Conservation (phyloP, 192 early-diverging fungal genomes). For the Podila epigama region DNA sequence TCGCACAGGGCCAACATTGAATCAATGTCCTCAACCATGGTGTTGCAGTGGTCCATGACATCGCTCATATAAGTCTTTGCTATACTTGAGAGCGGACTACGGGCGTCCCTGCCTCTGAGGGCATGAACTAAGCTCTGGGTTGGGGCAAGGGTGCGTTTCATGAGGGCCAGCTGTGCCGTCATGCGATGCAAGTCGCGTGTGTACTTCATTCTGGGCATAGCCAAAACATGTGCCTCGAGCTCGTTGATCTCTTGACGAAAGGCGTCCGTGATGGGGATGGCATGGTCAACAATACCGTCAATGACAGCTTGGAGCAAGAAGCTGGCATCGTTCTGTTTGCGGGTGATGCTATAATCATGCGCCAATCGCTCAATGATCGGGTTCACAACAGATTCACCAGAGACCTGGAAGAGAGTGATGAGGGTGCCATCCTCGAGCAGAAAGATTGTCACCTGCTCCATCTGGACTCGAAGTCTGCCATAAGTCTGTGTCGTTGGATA, state of each 20-base stretch:
- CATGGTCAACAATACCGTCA: constrained; percentile 56
- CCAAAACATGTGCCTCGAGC: constrained; percentile 48
- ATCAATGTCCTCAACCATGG: constrained; percentile 58
- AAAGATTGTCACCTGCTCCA: constrained; percentile 53
- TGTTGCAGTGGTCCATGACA: constrained; percentile 58
- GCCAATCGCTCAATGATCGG: constrained; percentile 47
- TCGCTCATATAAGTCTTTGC: constrained; percentile 58
- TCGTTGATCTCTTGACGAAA: constrained; percentile 52
- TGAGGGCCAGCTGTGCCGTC: constrained; percentile 49
- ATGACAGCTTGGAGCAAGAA: constrained; percentile 56
- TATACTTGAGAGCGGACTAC: constrained; percentile 33
- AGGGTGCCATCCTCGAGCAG: constrained; percentile 43
- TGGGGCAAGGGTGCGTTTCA: constrained; percentile 55
- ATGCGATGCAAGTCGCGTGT: constrained; percentile 54
- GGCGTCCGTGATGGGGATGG: constrained; percentile 53
- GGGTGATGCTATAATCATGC: constrained; percentile 28
- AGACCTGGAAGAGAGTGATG: constrained; percentile 52
- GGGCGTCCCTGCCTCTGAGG: constrained; percentile 41
- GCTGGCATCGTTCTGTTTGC: constrained; percentile 47
- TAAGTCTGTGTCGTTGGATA: not conserved
- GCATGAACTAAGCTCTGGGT: constrained; percentile 52
- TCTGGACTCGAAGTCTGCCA: constrained; percentile 10
- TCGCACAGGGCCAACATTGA: constrained; percentile 52
- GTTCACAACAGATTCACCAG: constrained; percentile 38
- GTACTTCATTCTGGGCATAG: constrained; percentile 48